Evolutionary conservation across 495 filamentous ascomycete genomes (phyloP).

Genomic region (Friedmanniomyces endolithicus): DNA sequence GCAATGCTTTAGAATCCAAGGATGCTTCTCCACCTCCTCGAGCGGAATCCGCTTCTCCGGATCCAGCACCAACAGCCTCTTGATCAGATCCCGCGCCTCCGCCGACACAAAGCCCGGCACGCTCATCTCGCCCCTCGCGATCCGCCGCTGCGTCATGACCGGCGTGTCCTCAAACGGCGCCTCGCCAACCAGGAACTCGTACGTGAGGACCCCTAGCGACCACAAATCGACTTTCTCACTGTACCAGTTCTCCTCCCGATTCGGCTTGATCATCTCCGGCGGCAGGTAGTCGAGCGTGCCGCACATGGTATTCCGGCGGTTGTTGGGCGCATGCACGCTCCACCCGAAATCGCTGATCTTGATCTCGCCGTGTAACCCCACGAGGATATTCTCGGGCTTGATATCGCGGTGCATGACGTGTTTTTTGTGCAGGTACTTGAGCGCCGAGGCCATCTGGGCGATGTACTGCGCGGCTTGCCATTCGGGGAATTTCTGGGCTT

Average conservation of each 20-base stretch:
- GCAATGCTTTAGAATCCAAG: slow-evolving; percentile 97
- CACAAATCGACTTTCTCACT: slow-evolving; percentile 93
- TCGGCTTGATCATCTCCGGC: slow-evolving; percentile 88
- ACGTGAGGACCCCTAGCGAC: slow-evolving; percentile 88
- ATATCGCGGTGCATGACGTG: slow-evolving; percentile 98
- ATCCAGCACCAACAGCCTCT: slow-evolving; percentile 83
- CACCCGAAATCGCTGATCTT: slow-evolving; percentile 98
- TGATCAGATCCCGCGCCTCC: slow-evolving; percentile 86
- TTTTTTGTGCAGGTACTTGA: slow-evolving; percentile 89
- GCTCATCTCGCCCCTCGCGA: slow-evolving; percentile 80
- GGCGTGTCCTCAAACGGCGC: slow-evolving; percentile 94
- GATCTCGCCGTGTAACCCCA: slow-evolving; percentile 95
- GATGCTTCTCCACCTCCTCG: slow-evolving; percentile 78
- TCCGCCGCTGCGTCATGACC: slow-evolving; percentile 86
- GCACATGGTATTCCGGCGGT: slow-evolving; percentile 87
- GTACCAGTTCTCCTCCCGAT: slow-evolving; percentile 66
- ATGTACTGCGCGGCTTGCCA: slow-evolving; percentile 95
- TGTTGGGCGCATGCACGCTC: slow-evolving; percentile 96
- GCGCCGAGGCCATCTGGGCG: slow-evolving; percentile 93
- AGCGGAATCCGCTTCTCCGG: slow-evolving; percentile 86
- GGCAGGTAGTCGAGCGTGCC: slow-evolving; percentile 95
- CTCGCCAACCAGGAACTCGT: slow-evolving; percentile 92
- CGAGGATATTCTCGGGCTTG: slow-evolving; percentile 96
- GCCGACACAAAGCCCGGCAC: slow-evolving; percentile 80
- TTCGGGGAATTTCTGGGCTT: slow-evolving; percentile 80